These are phyloP conservation scores for Penicillium bialowiezense DNA, from an alignment of 495 filamentous ascomycete genomes.

Conservation along the genomic window DNA sequence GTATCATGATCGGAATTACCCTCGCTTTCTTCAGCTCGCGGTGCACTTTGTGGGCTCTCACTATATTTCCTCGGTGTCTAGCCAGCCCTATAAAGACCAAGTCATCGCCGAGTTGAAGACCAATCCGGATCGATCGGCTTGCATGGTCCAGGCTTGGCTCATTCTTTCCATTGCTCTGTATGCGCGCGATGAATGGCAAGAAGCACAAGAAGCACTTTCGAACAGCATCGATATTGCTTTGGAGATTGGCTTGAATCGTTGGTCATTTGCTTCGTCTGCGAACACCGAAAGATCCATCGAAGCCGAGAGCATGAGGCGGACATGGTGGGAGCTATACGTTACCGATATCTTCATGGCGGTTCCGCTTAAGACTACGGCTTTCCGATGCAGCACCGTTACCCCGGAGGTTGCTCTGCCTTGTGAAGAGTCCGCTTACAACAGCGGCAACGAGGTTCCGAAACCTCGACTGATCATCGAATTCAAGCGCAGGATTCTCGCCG, in stretches of 20 bases:
- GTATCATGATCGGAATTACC: constrained; percentile 37
- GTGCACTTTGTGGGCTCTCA: constrained; percentile 41
- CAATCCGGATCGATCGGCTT: constrained; percentile 27
- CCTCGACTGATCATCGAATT: constrained; percentile 33
- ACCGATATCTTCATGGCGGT: constrained; percentile 37
- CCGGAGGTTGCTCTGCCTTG: constrained; percentile 39
- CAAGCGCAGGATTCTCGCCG: constrained; percentile 34
- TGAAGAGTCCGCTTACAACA: constrained; percentile 36
- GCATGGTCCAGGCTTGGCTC: constrained; percentile 38
- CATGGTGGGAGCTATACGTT: constrained; percentile 45
- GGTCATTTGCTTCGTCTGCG: constrained; percentile 28
- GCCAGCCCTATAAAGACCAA: constrained; percentile 22
- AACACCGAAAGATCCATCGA: constrained; percentile 26
- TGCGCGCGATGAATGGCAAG: constrained; percentile 31
- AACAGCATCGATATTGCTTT: constrained; percentile 32
- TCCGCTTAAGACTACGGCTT: constrained; percentile 24
- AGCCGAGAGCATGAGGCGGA: constrained; percentile 39
- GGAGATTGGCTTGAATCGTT: constrained; percentile 36
- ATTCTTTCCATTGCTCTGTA: constrained; percentile 37
- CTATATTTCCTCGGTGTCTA: constrained; percentile 25
- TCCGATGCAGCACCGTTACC: constrained; percentile 31
- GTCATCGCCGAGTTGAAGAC: constrained; percentile 24
- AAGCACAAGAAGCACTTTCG: constrained; percentile 32
- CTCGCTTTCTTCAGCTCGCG: constrained; percentile 31
- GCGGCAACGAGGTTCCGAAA: constrained; percentile 23